A percentile compares a stretch with the other conserved stretches of the same genome.
Conservation (phyloP, 768 basidiomycete genomes). For the Suillus discolor region DNA sequence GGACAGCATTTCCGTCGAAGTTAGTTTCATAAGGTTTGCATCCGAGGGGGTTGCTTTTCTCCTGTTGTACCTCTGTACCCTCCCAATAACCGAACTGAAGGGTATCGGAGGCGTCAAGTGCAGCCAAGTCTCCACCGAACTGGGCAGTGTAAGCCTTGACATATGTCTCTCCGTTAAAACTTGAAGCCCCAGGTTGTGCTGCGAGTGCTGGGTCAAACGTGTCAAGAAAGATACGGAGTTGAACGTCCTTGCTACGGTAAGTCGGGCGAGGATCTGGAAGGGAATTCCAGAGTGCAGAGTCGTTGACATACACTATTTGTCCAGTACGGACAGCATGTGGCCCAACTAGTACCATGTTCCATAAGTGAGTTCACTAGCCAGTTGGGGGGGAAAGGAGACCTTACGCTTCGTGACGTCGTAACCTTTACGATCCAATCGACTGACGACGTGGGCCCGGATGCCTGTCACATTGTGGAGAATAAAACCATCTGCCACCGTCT, state of each 20-base stretch:
- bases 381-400: slow-evolving; percentile 25
- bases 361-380: slow-evolving; percentile 12
- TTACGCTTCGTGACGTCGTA: slow-evolving; percentile 85
- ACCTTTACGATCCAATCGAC: slow-evolving; percentile 78
- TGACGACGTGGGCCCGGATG: slow-evolving; percentile 75
- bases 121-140: slow-evolving; percentile 69
- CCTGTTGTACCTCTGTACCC: slow-evolving; percentile 59
- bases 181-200: slow-evolving; percentile 40
- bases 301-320: slow-evolving; percentile 81
- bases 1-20: slow-evolving; percentile 54
- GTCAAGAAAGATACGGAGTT: slow-evolving; percentile 61
- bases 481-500: slow-evolving; percentile 65
- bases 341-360: slow-evolving; percentile 55
- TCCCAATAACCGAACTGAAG: slow-evolving; percentile 51
- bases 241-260: slow-evolving; percentile 42
- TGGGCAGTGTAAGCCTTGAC: slow-evolving; percentile 63
- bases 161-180: slow-evolving; percentile 46
- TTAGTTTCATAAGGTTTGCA: slow-evolving; percentile 55
- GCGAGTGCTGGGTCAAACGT: slow-evolving; percentile 49
- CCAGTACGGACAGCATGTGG: slow-evolving; percentile 80
- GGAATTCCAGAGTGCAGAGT: slow-evolving; percentile 49
- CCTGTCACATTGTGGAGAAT: slow-evolving; percentile 78
- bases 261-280: slow-evolving; percentile 25
- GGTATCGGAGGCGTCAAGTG: slow-evolving; percentile 23
- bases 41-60: slow-evolving; percentile 55